Percentiles rank a stretch among this genome's conserved stretches.
These are phyloP conservation scores for Lyophyllum atratum DNA, from an alignment of 768 basidiomycete species.

Conservation along the genomic window DNA sequence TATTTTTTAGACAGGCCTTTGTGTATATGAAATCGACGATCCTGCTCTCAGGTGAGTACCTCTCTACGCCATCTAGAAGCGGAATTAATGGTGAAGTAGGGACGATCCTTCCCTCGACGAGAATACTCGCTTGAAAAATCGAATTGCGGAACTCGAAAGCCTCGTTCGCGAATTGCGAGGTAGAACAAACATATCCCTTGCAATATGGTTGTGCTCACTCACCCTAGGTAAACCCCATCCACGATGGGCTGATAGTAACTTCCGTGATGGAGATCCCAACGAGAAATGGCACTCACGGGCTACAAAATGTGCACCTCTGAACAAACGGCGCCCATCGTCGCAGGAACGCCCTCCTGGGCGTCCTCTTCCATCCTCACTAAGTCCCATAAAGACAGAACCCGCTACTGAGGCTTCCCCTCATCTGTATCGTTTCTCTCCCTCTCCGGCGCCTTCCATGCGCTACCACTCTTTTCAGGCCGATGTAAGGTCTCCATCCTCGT, in stretches of 20 bases:
- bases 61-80: neutral
- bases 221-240: slow-evolving; percentile 80
- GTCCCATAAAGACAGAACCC: slow-evolving; percentile 72
- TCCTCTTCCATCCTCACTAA: slow-evolving; percentile 47
- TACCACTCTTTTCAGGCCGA: slow-evolving; percentile 56
- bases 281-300: slow-evolving; percentile 89
- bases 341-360: slow-evolving; percentile 39
- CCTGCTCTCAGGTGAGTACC: slow-evolving; percentile 67
- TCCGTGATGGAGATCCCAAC: slow-evolving; percentile 77
- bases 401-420: slow-evolving; percentile 49
- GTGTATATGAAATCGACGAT: slow-evolving; percentile 94
- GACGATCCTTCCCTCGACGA: slow-evolving; percentile 90
- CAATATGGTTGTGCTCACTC: slow-evolving; percentile 12
- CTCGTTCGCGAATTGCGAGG: slow-evolving; percentile 87
- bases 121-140: slow-evolving; percentile 78
- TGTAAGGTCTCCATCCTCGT: slow-evolving; percentile 35
- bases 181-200: slow-evolving; percentile 26
- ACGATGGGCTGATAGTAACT: slow-evolving; percentile 80
- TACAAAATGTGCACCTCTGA: slow-evolving; percentile 58
- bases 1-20: slow-evolving; percentile 75
- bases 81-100: slow-evolving; percentile 37
- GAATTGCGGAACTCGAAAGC: slow-evolving; percentile 92
- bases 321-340: slow-evolving; percentile 41
- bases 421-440: slow-evolving; percentile 72
- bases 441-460: slow-evolving; percentile 54